Base-by-base conservation (phyloP, 169 alveolate species). In the Cryptosporidium meleagridis region DNA sequence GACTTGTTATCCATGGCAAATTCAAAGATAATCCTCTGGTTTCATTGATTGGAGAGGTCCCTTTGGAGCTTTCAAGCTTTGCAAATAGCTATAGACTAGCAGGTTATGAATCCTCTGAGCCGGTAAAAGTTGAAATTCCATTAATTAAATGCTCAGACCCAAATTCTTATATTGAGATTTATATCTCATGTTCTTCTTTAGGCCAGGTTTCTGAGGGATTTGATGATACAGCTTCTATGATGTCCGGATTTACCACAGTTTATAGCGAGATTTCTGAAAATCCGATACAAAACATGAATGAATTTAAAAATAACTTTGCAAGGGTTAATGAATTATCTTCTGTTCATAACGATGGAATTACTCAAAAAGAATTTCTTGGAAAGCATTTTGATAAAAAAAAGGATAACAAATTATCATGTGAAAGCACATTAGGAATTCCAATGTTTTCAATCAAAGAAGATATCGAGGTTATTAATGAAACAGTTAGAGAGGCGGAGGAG, bases 161-260 rank as follows among this genome's bases (percentile, higher is more conserved):
- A 18, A 65, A 80, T 62, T 59, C 89, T 44, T 80, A 37, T 65
- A 80, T 80, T 62, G 89, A 80, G 45, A 45, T 67, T 58, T 65
- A 65, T 37, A 62, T 80, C n/a, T 23, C 59, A 16, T 80, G 89
- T 65, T 26, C 70, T 21, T 80, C 89, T 41, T 80, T 80, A 33
- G 89, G 89, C 9, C 80, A 80, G 31, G 68, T 80, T 26, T 80
- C 80, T 21, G 75, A 80, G 10, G 89, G 75, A 8, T 80, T 80
- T 80, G 89, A 80, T 62, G 89, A 80, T 21, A 80, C 89, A 8
- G 89, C 75, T 33, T 80, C 89, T 14, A 80, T 80, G 89, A 80
- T 80, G 89, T 80, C 89, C 10, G 89, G 89, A 9, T 80, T 80
- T 48, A 80, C 89, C 5, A 44, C 89, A 12, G 65, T 80, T 21